Evolutionary conservation across 345 rosid species (phyloP), one percentile per base, ranked within the genome.

Genomic region (Salix udensis): DNA sequence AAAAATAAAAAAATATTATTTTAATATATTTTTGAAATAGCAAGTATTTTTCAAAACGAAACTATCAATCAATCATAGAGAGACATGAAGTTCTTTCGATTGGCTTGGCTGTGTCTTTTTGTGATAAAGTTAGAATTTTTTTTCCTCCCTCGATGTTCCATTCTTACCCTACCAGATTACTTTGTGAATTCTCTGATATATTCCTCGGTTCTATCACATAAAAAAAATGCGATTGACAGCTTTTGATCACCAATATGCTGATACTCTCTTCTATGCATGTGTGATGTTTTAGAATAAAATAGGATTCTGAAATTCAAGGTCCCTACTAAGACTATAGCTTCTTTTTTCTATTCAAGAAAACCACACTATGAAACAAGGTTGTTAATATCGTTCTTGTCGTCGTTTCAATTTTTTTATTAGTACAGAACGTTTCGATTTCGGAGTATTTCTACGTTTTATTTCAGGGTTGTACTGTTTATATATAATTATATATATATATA

Each of bases 381-480:
- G 0, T 30, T 0, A 2, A 30, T 30, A 30, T 2, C 2, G 2
- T 28, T 28, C 0, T 28, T 2, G 2, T 30, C 3, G 2, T 0
- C 0, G 0, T 2, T 30, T 0, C 0, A 0, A 2, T 28, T 28
- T 30, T 30, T 30, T 0, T 30, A 30, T 3, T 30, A 0, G 31
- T 2, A 30, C 0, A 0, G 0, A 30, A 3, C 4, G 31, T 30
- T 30, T 30, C 0, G 0, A 0, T 30, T 30, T 30, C 2, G 0
- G 4, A 30, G 31, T 0, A 30, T 30, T 30, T 30, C 0, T 2
- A 0, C 2, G 0, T 28, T 0, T 0, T 0, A 2, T 28, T 28
- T 28, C 2, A 1, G 30, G 30, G 30, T n/a, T n/a, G n/a, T n/a
- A n/a, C n/a, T n/a, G n/a, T n/a, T n/a, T n/a, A n/a, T 26, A 28